phyloP scores from a whole-genome alignment of 1,139 yeast species.

The Eremothecium sinecaudum region DNA sequence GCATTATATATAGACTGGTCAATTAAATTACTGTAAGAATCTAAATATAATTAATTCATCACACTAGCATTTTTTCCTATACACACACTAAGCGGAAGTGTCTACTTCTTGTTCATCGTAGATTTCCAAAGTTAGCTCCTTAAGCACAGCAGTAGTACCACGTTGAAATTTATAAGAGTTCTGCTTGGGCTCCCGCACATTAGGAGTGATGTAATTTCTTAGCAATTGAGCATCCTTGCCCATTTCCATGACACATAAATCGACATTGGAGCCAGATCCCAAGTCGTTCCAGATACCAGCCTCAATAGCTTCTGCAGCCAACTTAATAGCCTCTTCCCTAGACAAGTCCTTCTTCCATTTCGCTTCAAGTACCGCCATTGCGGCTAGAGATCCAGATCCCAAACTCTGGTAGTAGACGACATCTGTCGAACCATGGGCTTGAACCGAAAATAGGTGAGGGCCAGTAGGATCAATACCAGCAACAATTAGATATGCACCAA shows the following conservation, averaged over 20 bases:
- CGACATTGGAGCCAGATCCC: constrained; percentile 97
- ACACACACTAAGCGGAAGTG: constrained; percentile 15
- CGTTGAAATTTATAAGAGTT: constrained; percentile 74
- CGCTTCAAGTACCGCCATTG: constrained; percentile 93
- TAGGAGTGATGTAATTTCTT: constrained; percentile 87
- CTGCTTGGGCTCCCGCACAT: constrained; percentile 73
- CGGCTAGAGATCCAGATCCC: constrained; percentile 98
- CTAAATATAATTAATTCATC: background rate
- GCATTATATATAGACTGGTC: too few species aligned
- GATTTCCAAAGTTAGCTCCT: constrained; percentile 51
- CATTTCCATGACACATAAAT: constrained; percentile 88
- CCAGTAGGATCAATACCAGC: constrained; percentile 98
- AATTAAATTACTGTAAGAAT: background rate
- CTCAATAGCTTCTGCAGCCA: constrained; percentile 88
- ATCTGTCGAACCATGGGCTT: constrained; percentile 97
- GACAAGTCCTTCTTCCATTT: constrained; percentile 72
- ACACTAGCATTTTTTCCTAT: background rate
- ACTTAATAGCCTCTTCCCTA: constrained; percentile 77
- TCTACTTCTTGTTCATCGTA: constrained; percentile 57
- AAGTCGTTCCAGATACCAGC: constrained; percentile 99
- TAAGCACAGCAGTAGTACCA: constrained; percentile 85
- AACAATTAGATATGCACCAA: constrained; percentile 93
- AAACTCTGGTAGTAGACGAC: constrained; percentile 85
- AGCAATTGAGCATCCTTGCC: constrained; percentile 77
- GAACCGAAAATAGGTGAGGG: constrained; percentile 82